Conservation (phyloP, 2,329 filamentous ascomycete species). For the Emydomyces testavorans region DNA sequence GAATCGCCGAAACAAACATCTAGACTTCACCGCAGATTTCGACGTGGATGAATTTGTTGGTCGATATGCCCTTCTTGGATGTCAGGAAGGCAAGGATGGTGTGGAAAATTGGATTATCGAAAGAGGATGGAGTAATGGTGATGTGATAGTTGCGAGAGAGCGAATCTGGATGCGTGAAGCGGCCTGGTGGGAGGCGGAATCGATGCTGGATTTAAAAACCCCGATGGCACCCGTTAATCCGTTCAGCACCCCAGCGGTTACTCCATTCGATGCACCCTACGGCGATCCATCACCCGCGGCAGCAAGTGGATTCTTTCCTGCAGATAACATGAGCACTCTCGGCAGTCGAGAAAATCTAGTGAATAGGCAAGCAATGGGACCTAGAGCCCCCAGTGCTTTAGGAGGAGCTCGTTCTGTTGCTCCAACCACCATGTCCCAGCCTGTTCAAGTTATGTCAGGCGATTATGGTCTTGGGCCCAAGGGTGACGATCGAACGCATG, state of each 20-base stretch:
- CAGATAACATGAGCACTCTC: constrained; percentile 50
- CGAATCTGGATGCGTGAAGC: constrained; percentile 90
- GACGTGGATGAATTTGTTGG: constrained; percentile 83
- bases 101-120: constrained; percentile 91
- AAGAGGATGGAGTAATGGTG: constrained; percentile 95
- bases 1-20: constrained; percentile 76
- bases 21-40: constrained; percentile 95
- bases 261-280: constrained; percentile 60
- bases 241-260: constrained; percentile 42
- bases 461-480: constrained; percentile 85
- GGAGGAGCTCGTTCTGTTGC: constrained; percentile 44
- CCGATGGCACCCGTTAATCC: constrained; percentile 39
- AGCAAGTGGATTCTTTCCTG: constrained; percentile 57
- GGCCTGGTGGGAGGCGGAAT: constrained; percentile 97
- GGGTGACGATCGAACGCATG: constrained; percentile 64
- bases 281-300: constrained; percentile 47
- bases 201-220: constrained; percentile 81
- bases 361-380: constrained; percentile 31
- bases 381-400: constrained; percentile 38
- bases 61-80: constrained; percentile 72
- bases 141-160: constrained; percentile 81
- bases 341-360: constrained; percentile 62
- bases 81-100: constrained; percentile 78
- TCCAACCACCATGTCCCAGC: constrained; percentile 44
- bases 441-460: constrained; percentile 52